Base-by-base conservation (phyloP, 345 rosid genomes). In the Eucalyptus erythrocorys region DNA sequence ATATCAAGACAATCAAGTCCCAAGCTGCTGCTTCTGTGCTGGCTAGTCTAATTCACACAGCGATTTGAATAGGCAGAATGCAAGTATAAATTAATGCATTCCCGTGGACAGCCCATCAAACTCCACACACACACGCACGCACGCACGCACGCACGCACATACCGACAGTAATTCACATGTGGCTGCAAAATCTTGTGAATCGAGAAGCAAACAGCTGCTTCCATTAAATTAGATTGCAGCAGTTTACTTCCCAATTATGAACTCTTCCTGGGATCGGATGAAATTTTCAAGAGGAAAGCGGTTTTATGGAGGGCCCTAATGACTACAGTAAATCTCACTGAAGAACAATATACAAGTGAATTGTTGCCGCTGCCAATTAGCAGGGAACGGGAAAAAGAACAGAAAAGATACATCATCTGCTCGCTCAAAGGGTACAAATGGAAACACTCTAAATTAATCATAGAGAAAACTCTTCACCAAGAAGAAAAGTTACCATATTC, bases 401-500 rank as follows among this genome's bases (percentile, higher is more conserved):
- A 34, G 13, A 68, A 76, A 76, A 21, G 37, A 50, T 45, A 49
- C 59, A n/a, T 85, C 22, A 85, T n/a, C 87, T 85, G 59, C 57
- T 30, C 87, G 59, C 57, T 30, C 87, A 85, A 47, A n/a, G 37
- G 37, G 40, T 85, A 85, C 87, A 48, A 85, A 48, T 76, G 30
- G 84, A 76, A 40, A 76, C 47, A 37, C 47, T 21, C 84, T 40
- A 76, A 16, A 87, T 30, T 43, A 88, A 84, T 40, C 21, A 21
- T 19, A 84, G 22, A 57, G 37, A 37, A 76, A 76, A 40, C 27
- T 64, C 76, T 48, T 94, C 93, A 97, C 98, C 98, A 98, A 85
- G 93, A 87, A 87, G 99, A 98, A 92, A 98, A 97, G 92, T 97
- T 94, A 86, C 92, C 94, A 88, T 94, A 97, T 89, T 92, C 97